Percentiles rank a stretch among this genome's conserved stretches.
Conservation (phyloP, 768 basidiomycete species). For the Tylopilus plumbeoviolaceoides region DNA sequence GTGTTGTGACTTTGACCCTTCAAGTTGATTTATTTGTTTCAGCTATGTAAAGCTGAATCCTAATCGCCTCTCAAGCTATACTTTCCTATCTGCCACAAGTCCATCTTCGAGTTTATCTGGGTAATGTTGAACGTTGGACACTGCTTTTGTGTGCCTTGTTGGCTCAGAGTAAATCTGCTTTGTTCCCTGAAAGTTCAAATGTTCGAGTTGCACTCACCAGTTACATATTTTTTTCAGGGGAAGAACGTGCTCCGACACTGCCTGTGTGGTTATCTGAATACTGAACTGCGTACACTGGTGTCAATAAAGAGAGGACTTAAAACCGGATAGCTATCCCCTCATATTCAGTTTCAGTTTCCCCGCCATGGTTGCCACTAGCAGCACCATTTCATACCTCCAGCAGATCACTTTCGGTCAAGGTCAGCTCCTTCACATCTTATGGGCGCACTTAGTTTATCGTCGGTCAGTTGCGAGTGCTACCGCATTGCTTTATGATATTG, state of each 20-base stretch:
- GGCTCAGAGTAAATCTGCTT: neutral
- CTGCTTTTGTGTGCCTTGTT: neutral
- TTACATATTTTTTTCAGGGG: neutral
- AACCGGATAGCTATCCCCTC: neutral
- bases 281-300: neutral
- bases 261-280: neutral
- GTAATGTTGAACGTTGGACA: neutral
- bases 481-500: constrained; percentile 14
- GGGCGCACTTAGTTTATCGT: neutral
- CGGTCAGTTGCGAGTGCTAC: constrained; percentile 8
- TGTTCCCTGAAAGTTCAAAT: neutral
- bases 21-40: neutral
- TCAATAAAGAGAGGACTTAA: neutral
- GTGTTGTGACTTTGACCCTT: too few species aligned
- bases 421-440: neutral
- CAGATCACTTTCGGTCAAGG: constrained; percentile 8
- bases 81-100: too few species aligned
- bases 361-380: neutral
- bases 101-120: neutral
- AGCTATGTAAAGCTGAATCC: too few species aligned
- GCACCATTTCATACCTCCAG: constrained; percentile 1
- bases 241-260: neutral
- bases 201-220: neutral
- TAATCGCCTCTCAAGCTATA: too few species aligned
- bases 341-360: neutral